Evolutionary conservation across 192 early-diverging fungal genomes (phyloP), one percentile per base, ranked within the genome.

Genomic region (Umbelopsis ramanniana): DNA sequence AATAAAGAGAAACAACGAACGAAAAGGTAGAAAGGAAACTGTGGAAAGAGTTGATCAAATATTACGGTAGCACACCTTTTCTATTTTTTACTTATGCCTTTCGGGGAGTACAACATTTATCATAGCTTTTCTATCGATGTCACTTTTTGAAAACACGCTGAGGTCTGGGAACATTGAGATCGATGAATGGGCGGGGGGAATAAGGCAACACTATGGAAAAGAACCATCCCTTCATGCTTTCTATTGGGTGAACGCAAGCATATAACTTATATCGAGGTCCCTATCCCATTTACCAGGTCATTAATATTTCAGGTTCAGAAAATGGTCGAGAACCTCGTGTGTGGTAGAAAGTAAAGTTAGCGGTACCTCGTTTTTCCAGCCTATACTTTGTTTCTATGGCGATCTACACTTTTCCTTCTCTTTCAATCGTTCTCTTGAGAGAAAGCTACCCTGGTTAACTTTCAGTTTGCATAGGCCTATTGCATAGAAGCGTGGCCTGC

Each of bases 51-150:
- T 43, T 37, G 57, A 37, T 29, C 29, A 35, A 63, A 38, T 63
- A 37, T 37, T 29, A 29, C 9, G 26, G 57, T 63, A 38, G 57
- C 26, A 63, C 57, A 63, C 37, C 57, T 63, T 38, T 54, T 63
- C 57, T 63, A 63, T 63, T 63, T 63, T 63, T 63, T 63, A 63
- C 57, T 63, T 63, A 63, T 63, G 57, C 57, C 57, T 37, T 63
- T 63, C 57, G 57, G 57, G 57, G 57, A 63, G 57, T 63, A 63
- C 57, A 63, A 38, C 57, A 63, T 63, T 63, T 63, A 63, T 35
- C 26, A 63, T 11, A 37, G 33, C 29, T 17, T 57, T 54, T 37
- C 17, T 12, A 35, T 35, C 17, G 4, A 11, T 63, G 26, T 63
- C 24, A 19, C 57, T 17, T 37, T 63, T 63, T 37, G 19, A 63